Base-by-base conservation (phyloP, 495 filamentous ascomycete species). In the Aspergillus biplanus region DNA sequence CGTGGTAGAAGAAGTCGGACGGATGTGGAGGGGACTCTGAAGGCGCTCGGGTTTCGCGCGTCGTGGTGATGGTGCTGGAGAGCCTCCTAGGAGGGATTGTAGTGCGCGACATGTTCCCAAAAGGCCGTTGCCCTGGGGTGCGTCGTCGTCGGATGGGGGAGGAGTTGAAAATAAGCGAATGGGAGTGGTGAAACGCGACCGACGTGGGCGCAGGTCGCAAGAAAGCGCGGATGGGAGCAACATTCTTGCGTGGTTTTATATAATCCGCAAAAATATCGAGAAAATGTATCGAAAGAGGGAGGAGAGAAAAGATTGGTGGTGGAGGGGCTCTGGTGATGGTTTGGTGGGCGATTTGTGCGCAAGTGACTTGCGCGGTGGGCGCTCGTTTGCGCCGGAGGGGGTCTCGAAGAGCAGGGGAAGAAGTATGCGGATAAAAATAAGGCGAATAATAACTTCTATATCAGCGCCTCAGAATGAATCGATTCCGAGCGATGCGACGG, bases 151-250 rank as follows among this genome's bases (percentile, higher is more conserved):
- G 35, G 79, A 77, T 7, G 86, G 83, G 44, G 86, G 84, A 47
- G 86, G 86, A 58, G 87, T 89, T 35, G 87, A 79, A 47, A 87
- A 85, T 31, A 87, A 84, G 66, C 85, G 83, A 69, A 86, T 87
- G 66, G 86, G 85, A 8, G 84, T 79, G 57, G 84, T 79, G 57
- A 84, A 73, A 73, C 72, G 73, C 68, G 72, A 65, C 44, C 65
- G 63, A 82, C 87, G 63, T 61, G 79, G 84, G 74, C 81, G 85
- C 72, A 81, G 76, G 75, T 90, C 89, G 85, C 88, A 90, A 47
- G 87, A 76, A 48, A 92, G 75, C 39, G 89, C 88, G 12, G 89
- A 91, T 52, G 88, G 89, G 65, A 91, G 86, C 55, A 92, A 72
- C 90, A 92, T 91, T 52, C 7, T 75, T 67, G 65, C 50, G 67